Percentiles rank a stretch among this genome's conserved stretches.
These are phyloP conservation scores for Cytospora schulzeri DNA, from an alignment of 2,329 filamentous ascomycete species.

Conservation along the genomic window DNA sequence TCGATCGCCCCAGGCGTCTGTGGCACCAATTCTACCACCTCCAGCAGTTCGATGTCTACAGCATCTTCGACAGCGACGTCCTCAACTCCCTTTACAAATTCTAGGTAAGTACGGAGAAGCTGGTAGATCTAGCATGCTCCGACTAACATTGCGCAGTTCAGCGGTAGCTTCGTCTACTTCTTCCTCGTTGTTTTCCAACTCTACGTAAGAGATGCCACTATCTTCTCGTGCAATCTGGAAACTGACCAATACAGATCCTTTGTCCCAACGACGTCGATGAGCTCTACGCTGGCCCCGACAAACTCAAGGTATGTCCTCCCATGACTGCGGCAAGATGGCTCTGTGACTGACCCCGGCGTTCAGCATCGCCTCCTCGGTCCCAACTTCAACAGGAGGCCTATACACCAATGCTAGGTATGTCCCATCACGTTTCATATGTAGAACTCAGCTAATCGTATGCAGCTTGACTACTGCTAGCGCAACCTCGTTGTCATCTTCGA, in stretches of 20 bases:
- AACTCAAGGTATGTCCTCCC: not conserved
- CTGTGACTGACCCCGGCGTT: not conserved
- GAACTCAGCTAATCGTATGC: not conserved
- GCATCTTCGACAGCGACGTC: constrained; percentile 10
- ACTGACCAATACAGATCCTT: not conserved
- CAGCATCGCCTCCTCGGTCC: constrained; percentile 2
- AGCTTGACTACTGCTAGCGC: constrained; percentile 4
- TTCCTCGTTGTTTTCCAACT: not conserved
- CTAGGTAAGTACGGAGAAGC: constrained; percentile 1
- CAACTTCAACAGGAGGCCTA: not conserved
- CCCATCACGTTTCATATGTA: not conserved
- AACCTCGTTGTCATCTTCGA: not conserved
- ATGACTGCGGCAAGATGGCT: not conserved
- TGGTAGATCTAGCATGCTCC: too few species aligned
- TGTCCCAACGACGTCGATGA: not conserved
- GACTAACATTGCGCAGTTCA: constrained; percentile 12
- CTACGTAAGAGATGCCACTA: constrained; percentile 14
- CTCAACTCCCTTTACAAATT: constrained; percentile 8
- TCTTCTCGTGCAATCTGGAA: not conserved
- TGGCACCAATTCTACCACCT: constrained; percentile 25
- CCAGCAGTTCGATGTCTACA: constrained; percentile 24
- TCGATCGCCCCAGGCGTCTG: constrained; percentile 34
- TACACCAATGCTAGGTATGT: constrained; percentile 23
- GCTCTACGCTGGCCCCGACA: not conserved
- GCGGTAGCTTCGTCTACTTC: constrained; percentile 9